Conservation (phyloP, 2,329 filamentous ascomycete genomes). For the Fusarium paranaense region DNA sequence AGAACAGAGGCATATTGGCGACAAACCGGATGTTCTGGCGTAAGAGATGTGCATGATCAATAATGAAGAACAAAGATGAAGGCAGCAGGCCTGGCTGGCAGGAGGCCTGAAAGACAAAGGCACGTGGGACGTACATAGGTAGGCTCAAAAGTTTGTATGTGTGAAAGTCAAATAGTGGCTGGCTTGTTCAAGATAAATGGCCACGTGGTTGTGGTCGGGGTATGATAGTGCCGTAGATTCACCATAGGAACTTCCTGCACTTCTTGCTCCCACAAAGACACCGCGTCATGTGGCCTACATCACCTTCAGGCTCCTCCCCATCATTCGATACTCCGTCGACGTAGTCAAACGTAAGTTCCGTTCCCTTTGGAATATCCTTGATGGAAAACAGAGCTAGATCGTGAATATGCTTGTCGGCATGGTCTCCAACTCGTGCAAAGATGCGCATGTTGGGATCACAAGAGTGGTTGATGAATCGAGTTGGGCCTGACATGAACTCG, state of each 20-base stretch:
- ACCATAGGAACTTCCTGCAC: conserved; percentile 79
- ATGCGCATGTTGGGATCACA: conserved; percentile 84
- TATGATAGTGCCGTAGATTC: neutral
- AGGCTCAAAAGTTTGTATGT: neutral
- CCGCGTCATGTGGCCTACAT: conserved; percentile 63
- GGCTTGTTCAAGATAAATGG: neutral
- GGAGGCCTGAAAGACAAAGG: neutral
- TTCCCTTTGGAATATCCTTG: conserved; percentile 70
- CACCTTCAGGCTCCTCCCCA: conserved; percentile 56
- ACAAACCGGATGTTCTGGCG: no score
- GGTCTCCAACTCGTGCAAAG: conserved; percentile 82
- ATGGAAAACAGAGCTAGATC: conserved; percentile 82
- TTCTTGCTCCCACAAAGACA: conserved; percentile 73
- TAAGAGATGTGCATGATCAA: neutral
- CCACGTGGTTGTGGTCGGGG: neutral
- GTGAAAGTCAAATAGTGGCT: neutral
- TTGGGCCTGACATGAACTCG: conserved; percentile 81
- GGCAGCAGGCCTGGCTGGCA: neutral
- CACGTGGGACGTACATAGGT: neutral
- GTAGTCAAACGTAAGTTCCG: conserved; percentile 86
- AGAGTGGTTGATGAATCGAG: conserved; percentile 85
- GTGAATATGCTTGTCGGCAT: conserved; percentile 79
- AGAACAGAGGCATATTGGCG: neutral
- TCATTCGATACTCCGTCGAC: conserved; percentile 71
- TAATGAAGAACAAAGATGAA: neutral